These are phyloP conservation scores for Puccinia horiana DNA, from an alignment of 1,284 basidiomycete genomes.

Conservation along the genomic window DNA sequence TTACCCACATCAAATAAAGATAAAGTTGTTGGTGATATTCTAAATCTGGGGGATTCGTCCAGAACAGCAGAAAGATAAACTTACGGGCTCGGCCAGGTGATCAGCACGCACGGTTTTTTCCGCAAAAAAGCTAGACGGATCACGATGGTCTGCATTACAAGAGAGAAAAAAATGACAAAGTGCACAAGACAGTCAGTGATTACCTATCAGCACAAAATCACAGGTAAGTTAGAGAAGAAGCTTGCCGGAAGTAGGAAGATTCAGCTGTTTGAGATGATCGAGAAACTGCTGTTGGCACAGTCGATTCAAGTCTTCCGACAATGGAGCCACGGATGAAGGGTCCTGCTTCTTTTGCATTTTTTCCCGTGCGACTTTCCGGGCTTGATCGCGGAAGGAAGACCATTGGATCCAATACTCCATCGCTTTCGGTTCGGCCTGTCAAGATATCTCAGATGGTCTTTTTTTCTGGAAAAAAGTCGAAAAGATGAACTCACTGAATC, in stretches of 20 bases:
- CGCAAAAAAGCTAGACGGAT: background rate
- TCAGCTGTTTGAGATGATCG: background rate
- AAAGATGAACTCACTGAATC: constrained; percentile 52
- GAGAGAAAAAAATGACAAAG: background rate
- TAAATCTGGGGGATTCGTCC: too few species aligned
- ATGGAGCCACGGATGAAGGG: constrained; percentile 34
- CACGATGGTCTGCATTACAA: background rate
- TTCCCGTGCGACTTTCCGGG: constrained; percentile 76
- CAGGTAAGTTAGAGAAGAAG: background rate
- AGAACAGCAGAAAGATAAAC: background rate
- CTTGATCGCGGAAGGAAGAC: constrained; percentile 86
- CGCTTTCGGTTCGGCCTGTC: constrained; percentile 77
- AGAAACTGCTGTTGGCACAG: constrained; percentile 51
- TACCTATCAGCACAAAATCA: background rate
- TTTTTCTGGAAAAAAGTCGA: background rate
- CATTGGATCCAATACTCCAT: constrained; percentile 86
- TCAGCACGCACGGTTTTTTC: background rate
- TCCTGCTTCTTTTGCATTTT: constrained; percentile 38
- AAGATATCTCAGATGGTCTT: too few species aligned
- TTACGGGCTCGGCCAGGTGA: constrained; percentile 13
- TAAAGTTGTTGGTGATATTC: background rate
- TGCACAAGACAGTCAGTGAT: background rate
- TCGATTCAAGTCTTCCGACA: constrained; percentile 55
- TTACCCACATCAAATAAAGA: background rate
- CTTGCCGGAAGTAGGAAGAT: constrained; percentile 10